Evolutionary conservation across 768 basidiomycete genomes (phyloP).

Genomic region (Calocybe gangraenosa): DNA sequence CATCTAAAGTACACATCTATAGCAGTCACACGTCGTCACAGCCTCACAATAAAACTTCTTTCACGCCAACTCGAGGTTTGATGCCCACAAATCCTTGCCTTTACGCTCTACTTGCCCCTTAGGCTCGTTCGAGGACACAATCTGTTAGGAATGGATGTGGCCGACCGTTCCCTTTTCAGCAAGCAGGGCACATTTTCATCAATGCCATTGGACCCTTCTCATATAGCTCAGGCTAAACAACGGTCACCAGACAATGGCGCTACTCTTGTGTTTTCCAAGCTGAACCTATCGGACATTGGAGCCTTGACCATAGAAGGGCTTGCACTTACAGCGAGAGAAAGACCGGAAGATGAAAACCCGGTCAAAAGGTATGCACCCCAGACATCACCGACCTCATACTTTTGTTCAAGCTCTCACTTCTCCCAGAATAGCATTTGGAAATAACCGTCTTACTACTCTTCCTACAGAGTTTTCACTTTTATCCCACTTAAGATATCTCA

Average conservation of each 20-base stretch:
- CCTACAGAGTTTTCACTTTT: constrained; percentile 72
- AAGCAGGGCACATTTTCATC: constrained; percentile 9
- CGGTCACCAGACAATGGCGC: constrained; percentile 73
- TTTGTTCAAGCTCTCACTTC: background rate
- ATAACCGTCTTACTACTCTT: constrained; percentile 77
- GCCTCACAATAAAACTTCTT: constrained; percentile 1
- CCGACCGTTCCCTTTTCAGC: constrained; percentile 20
- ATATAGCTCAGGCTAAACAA: constrained; percentile 60
- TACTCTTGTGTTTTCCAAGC: constrained; percentile 82
- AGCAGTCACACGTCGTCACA: background rate
- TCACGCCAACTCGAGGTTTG: background rate
- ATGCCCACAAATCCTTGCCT: background rate
- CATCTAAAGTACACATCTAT: background rate
- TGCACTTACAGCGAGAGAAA: constrained; percentile 51
- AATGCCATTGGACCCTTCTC: constrained; percentile 46
- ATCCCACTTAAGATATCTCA: constrained; percentile 77
- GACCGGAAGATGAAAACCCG: constrained; percentile 42
- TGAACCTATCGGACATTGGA: constrained; percentile 71
- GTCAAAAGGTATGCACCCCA: constrained; percentile 53
- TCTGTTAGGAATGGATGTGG: constrained; percentile 9
- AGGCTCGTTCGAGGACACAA: background rate
- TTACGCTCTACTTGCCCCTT: background rate
- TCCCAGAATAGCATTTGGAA: constrained; percentile 76
- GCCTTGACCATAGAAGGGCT: constrained; percentile 75
- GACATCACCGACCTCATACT: background rate